Evolutionary conservation across 129 eudicot genomes (phyloP).

Genomic region (Smallanthus sonchifolius): DNA sequence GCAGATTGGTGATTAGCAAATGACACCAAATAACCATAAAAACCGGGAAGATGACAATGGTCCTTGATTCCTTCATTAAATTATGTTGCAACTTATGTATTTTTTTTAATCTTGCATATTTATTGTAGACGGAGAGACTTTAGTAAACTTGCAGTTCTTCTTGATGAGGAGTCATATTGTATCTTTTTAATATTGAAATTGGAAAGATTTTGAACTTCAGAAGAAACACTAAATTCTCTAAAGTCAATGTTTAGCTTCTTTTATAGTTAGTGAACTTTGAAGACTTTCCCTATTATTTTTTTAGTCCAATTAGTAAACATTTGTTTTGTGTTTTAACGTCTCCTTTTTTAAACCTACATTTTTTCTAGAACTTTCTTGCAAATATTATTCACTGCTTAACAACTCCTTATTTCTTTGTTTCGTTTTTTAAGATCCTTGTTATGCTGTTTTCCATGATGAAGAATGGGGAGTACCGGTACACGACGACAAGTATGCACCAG

Average conservation of each 20-base stretch:
- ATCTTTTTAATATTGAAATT: not conserved
- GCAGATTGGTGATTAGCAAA: not conserved
- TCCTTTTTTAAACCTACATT: not conserved
- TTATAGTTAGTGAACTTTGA: not conserved
- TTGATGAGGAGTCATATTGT: not conserved
- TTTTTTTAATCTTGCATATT: not conserved
- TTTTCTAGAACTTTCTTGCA: not conserved
- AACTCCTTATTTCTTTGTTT: constrained; percentile 22
- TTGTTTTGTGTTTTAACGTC: not conserved
- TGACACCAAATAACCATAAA: not conserved
- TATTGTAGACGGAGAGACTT: not conserved
- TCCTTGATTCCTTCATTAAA: not conserved
- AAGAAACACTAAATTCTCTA: not conserved
- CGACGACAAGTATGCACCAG: constrained; percentile 52
- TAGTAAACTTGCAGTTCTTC: not conserved
- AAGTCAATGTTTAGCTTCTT: not conserved
- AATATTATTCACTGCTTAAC: not conserved
- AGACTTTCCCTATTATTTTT: not conserved
- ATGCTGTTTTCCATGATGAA: constrained; percentile 65
- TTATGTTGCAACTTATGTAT: not conserved
- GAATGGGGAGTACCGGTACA: constrained; percentile 87
- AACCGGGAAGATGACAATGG: not conserved
- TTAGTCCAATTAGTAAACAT: not conserved
- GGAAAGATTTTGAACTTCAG: not conserved
- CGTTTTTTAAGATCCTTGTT: constrained; percentile 43